Evolutionary conservation across 495 filamentous ascomycete genomes (phyloP).

Genomic region (Opeltia flavorubescens): DNA sequence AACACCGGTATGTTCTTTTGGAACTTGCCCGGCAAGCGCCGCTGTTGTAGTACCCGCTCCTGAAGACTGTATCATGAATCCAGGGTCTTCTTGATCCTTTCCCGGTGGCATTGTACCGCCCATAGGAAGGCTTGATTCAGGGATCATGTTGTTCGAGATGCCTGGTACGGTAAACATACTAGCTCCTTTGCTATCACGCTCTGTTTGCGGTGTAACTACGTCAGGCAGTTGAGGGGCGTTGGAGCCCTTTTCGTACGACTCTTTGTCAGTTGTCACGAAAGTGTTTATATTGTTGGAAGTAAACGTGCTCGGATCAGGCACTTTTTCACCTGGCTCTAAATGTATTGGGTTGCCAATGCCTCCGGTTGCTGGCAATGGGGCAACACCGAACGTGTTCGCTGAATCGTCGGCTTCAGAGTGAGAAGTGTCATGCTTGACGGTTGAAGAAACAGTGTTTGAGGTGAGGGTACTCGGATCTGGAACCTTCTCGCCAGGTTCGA

Average conservation of each 20-base stretch:
- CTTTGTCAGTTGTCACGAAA: slow-evolving; percentile 62
- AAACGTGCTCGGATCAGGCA: slow-evolving; percentile 39
- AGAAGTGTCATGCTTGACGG: slow-evolving; percentile 16
- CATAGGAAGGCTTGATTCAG: slow-evolving; percentile 76
- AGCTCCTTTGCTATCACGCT: slow-evolving; percentile 33
- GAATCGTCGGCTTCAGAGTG: slow-evolving; percentile 9
- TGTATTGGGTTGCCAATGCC: slow-evolving; percentile 54
- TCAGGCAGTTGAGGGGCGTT: slow-evolving; percentile 39
- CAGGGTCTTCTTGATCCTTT: slow-evolving; percentile 18
- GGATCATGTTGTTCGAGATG: slow-evolving; percentile 54
- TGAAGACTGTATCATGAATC: slow-evolving; percentile 11
- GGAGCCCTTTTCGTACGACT: slow-evolving; percentile 63
- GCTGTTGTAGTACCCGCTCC: slow-evolving; percentile 26
- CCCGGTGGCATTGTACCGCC: slow-evolving; percentile 20
- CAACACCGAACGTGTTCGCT: slow-evolving; percentile 15
- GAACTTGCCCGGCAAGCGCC: slow-evolving; percentile 43
- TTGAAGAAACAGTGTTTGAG: slow-evolving; percentile 33
- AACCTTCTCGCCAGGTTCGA: slow-evolving; percentile 68
- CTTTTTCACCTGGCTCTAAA: slow-evolving; percentile 50
- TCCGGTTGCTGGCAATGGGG: slow-evolving; percentile 43
- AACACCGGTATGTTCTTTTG: slow-evolving; percentile 28
- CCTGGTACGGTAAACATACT: slow-evolving; percentile 44
- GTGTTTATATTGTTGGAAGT: slow-evolving; percentile 38
- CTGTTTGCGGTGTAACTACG: slow-evolving; percentile 28
- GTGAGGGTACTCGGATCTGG: slow-evolving; percentile 42